Conservation (phyloP, 176 grass and related monocot genomes). For the Secale cereale region DNA sequence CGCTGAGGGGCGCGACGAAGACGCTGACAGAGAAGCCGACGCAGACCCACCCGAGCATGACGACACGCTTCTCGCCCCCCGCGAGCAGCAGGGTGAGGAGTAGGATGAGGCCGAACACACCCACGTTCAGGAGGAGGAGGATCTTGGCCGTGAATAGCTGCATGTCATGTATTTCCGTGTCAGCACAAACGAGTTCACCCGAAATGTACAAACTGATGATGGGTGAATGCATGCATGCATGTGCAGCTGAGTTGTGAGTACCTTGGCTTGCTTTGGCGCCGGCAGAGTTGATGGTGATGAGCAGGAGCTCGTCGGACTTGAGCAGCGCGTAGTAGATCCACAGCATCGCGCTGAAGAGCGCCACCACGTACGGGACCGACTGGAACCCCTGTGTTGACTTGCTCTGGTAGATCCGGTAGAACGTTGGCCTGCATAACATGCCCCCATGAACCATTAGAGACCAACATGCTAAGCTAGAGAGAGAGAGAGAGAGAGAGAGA, state of each 20-base stretch:
- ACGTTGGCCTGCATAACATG: slow-evolving; percentile 45
- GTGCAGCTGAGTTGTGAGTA: background rate
- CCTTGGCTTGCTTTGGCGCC: slow-evolving; percentile 61
- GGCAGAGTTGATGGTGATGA: slow-evolving; percentile 74
- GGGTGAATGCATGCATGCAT: too few relatives aligned
- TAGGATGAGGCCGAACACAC: slow-evolving; percentile 55
- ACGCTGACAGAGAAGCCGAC: slow-evolving; percentile 74
- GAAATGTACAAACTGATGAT: too few relatives aligned
- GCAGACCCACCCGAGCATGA: slow-evolving; percentile 75
- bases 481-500: too few relatives aligned
- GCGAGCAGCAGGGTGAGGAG: slow-evolving; percentile 49
- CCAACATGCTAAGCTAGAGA: too few relatives aligned
- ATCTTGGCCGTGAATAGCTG: slow-evolving; percentile 67
- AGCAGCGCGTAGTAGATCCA: slow-evolving; percentile 89
- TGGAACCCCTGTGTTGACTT: slow-evolving; percentile 80
- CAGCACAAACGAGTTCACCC: too few relatives aligned
- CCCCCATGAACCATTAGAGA: too few relatives aligned
- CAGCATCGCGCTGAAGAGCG: slow-evolving; percentile 74
- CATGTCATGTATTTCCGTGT: background rate
- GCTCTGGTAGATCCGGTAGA: slow-evolving; percentile 61
- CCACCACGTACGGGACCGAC: slow-evolving; percentile 78
- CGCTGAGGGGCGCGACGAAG: slow-evolving; percentile 65
- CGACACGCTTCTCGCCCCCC: slow-evolving; percentile 27
- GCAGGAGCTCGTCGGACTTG: slow-evolving; percentile 48
- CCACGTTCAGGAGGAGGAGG: slow-evolving; percentile 57